These are phyloP conservation scores for Saturnispora hagleri DNA, from an alignment of 805 yeast genomes.

Conservation along the genomic window DNA sequence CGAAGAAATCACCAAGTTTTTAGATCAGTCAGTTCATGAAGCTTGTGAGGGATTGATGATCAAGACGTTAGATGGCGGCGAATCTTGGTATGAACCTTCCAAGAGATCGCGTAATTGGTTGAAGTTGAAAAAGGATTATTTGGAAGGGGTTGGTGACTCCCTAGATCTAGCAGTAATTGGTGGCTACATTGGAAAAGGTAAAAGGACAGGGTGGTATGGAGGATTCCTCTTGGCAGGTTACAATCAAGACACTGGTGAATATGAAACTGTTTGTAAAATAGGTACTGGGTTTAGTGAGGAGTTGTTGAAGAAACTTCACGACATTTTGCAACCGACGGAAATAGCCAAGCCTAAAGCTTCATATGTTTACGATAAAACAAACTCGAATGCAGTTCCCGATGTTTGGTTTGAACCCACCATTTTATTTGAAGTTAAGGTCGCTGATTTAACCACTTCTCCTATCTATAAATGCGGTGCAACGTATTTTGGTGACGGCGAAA, in stretches of 20 bases:
- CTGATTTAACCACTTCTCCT: slow-evolving; percentile 85
- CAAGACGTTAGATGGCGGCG: slow-evolving; percentile 72
- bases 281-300: slow-evolving; percentile 97
- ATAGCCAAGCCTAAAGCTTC: slow-evolving; percentile 54
- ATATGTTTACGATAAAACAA: slow-evolving; percentile 50
- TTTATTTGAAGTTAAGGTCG: slow-evolving; percentile 83
- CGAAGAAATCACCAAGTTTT: slow-evolving; percentile 69
- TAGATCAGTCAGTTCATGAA: slow-evolving; percentile 83
- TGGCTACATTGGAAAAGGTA: slow-evolving; percentile 89
- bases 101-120: slow-evolving; percentile 94
- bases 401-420: slow-evolving; percentile 89
- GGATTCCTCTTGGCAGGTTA: slow-evolving; percentile 89
- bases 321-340: slow-evolving; percentile 52
- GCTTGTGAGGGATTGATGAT: slow-evolving; percentile 96
- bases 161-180: slow-evolving; percentile 89
- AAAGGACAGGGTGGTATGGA: slow-evolving; percentile 91
- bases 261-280: slow-evolving; percentile 90
- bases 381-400: slow-evolving; percentile 71
- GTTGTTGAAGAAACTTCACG: slow-evolving; percentile 50
- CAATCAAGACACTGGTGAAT: slow-evolving; percentile 85
- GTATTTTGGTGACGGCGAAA: slow-evolving; percentile 43
- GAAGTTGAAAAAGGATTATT: slow-evolving; percentile 87
- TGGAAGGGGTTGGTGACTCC: slow-evolving; percentile 94
- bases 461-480: slow-evolving; percentile 78
- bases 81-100: slow-evolving; percentile 85